A percentile compares a stretch with the other conserved stretches of the same genome.
Conservation (phyloP, 306 rosid genomes). For the Mucuna pruriens region DNA sequence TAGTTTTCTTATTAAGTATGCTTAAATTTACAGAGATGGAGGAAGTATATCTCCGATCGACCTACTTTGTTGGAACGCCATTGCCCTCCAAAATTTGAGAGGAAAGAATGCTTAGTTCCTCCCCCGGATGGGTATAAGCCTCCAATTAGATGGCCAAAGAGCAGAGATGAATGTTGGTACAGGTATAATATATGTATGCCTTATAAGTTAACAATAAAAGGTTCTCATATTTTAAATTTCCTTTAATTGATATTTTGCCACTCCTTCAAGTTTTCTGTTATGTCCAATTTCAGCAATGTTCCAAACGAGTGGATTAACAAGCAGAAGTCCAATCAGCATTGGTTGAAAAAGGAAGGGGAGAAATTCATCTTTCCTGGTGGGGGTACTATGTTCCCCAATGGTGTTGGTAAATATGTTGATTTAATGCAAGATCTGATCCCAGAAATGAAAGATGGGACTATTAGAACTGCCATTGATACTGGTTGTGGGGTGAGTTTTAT, state of each 20-base stretch:
- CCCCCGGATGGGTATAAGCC: conserved; percentile 94
- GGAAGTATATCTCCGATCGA: conserved; percentile 73
- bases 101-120: conserved; percentile 90
- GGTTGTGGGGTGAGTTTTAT: conserved; percentile 94
- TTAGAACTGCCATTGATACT: conserved; percentile 95
- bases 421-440: conserved; percentile 90
- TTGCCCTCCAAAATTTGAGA: conserved; percentile 84
- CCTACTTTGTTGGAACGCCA: conserved; percentile 90
- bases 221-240: conserved; percentile 8
- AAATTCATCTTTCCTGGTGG: conserved; percentile 97
- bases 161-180: conserved; percentile 98
- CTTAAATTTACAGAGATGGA: conserved; percentile 81
- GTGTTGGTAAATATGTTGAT: conserved; percentile 89
- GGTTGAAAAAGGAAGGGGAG: conserved; percentile 96
- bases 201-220: background rate
- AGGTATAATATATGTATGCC: conserved; percentile 54
- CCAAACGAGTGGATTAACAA: conserved; percentile 96
- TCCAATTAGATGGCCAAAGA: conserved; percentile 94
- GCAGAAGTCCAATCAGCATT: conserved; percentile 92
- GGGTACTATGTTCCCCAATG: conserved; percentile 96
- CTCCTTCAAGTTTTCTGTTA: conserved; percentile 12
- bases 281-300: conserved; percentile 74
- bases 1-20: too few species aligned
- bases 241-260: background rate
- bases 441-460: conserved; percentile 89